These are phyloP conservation scores for Verticillium isaacii DNA, from an alignment of 2,329 filamentous ascomycete genomes.

Conservation along the genomic window DNA sequence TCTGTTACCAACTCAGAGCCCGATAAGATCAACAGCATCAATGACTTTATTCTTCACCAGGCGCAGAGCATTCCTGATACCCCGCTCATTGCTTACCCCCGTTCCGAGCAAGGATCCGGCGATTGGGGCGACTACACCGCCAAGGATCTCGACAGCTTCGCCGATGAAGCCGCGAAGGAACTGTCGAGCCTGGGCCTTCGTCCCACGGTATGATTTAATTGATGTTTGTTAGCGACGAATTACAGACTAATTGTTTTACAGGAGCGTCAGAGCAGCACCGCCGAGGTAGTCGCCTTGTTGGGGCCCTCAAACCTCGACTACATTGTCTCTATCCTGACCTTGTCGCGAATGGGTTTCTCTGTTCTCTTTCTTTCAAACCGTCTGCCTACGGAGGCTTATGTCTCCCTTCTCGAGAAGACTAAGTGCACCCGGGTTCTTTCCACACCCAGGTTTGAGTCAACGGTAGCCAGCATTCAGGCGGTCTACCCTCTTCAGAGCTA, in stretches of 20 bases:
- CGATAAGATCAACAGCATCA: slow-evolving; percentile 15
- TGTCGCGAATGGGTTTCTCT: slow-evolving; percentile 48
- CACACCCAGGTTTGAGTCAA: slow-evolving; percentile 2
- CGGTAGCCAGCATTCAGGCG: slow-evolving; percentile 7
- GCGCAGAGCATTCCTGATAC: slow-evolving; percentile 15
- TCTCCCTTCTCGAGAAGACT: slow-evolving; percentile 38
- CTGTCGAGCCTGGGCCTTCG: slow-evolving; percentile 7
- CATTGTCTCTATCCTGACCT: slow-evolving; percentile 44
- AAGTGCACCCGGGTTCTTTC: slow-evolving; percentile 21
- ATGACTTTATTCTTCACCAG: slow-evolving; percentile 16
- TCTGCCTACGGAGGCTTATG: slow-evolving; percentile 44
- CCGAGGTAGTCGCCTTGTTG: slow-evolving; percentile 39
- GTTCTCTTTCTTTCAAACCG: slow-evolving; percentile 50
- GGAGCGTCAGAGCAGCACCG: slow-evolving; percentile 14
- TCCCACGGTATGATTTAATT: slow-evolving; percentile 6
- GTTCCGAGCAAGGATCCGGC: slow-evolving; percentile 11
- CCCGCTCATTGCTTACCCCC: slow-evolving; percentile 17
- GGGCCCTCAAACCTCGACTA: slow-evolving; percentile 46
- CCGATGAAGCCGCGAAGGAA: slow-evolving; percentile 15
- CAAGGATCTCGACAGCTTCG: slow-evolving; percentile 16
- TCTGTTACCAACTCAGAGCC: background rate
- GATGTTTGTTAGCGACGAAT: background rate
- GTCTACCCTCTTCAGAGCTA: slow-evolving; percentile 9
- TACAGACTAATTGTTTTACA: background rate
- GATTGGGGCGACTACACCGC: slow-evolving; percentile 19